phyloP scores from a whole-genome alignment of 1,139 yeast species.

The Protomyces pachydermus region DNA sequence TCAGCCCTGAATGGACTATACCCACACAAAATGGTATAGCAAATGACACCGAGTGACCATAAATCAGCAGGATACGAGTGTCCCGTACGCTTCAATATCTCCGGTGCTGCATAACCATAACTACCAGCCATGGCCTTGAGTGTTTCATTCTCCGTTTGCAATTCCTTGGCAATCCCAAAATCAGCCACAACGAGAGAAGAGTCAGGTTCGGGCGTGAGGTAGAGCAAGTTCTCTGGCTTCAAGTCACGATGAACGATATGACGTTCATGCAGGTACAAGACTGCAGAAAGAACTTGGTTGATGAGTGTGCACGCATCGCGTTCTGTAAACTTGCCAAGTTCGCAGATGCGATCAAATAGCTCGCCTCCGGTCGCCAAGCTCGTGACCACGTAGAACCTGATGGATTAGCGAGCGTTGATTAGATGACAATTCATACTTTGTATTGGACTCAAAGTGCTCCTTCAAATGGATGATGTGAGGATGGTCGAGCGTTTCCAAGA shows the following conservation, averaged over 20 bases:
- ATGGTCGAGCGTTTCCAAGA: slow-evolving; percentile 61
- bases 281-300: slow-evolving; percentile 65
- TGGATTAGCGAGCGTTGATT: neutral
- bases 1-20: slow-evolving; percentile 89
- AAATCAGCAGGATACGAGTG: slow-evolving; percentile 91
- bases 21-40: slow-evolving; percentile 86
- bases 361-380: slow-evolving; percentile 77
- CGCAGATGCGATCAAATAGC: slow-evolving; percentile 73
- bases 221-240: slow-evolving; percentile 83
- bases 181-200: slow-evolving; percentile 80
- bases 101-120: slow-evolving; percentile 93
- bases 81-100: slow-evolving; percentile 67
- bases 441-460: slow-evolving; percentile 86
- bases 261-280: slow-evolving; percentile 60
- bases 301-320: slow-evolving; percentile 70
- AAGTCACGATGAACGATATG: slow-evolving; percentile 86
- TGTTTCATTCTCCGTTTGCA: slow-evolving; percentile 45
- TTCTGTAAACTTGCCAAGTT: slow-evolving; percentile 75
- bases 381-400: slow-evolving; percentile 59
- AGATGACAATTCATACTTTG: slow-evolving; percentile 40
- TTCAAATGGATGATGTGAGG: slow-evolving; percentile 77
- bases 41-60: slow-evolving; percentile 88
- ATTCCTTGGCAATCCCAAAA: slow-evolving; percentile 87
- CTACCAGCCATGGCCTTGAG: slow-evolving; percentile 71
- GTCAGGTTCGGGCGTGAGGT: slow-evolving; percentile 50